A percentile compares a stretch with the other conserved stretches of the same genome.
These are phyloP conservation scores for Fusarium vanettenii DNA, from an alignment of 2,329 filamentous ascomycete genomes.

Conservation along the genomic window DNA sequence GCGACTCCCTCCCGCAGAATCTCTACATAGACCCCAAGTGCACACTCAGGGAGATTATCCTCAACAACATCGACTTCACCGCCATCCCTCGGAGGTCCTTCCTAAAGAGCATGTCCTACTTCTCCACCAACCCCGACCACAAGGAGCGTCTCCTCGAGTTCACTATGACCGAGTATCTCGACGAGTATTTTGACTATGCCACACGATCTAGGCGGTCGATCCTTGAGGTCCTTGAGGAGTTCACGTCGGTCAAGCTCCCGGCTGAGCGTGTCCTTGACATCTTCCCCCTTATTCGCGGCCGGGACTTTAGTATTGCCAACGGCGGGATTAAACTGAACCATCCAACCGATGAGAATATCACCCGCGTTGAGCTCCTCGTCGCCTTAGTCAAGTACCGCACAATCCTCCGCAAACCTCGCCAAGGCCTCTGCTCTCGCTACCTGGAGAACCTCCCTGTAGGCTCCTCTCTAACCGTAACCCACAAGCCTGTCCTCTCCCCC, in stretches of 20 bases:
- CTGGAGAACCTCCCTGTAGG: slow-evolving; percentile 72
- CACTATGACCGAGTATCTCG: slow-evolving; percentile 79
- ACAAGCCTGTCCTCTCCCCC: slow-evolving; percentile 59
- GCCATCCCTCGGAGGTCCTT: slow-evolving; percentile 90
- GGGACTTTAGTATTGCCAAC: slow-evolving; percentile 93
- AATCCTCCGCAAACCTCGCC: slow-evolving; percentile 82
- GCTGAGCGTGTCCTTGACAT: slow-evolving; percentile 77
- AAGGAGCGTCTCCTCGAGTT: slow-evolving; percentile 87
- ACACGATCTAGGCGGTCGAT: slow-evolving; percentile 91
- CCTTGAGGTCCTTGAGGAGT: slow-evolving; percentile 91
- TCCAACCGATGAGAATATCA: slow-evolving; percentile 42
- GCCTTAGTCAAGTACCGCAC: slow-evolving; percentile 94
- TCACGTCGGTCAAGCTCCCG: slow-evolving; percentile 84
- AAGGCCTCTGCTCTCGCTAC: slow-evolving; percentile 92
- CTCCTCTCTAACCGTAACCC: slow-evolving; percentile 70
- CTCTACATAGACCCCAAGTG: slow-evolving; percentile 53
- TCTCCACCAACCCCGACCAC: slow-evolving; percentile 78
- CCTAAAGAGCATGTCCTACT: slow-evolving; percentile 81
- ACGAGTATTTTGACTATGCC: slow-evolving; percentile 97
- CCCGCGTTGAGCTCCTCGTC: slow-evolving; percentile 77
- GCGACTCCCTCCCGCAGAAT: slow-evolving; percentile 47
- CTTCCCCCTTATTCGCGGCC: slow-evolving; percentile 85
- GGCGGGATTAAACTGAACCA: slow-evolving; percentile 62
- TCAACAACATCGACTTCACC: slow-evolving; percentile 88
- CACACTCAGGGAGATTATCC: slow-evolving; percentile 81